Evolutionary conservation across 225 moss, liverwort and hornwort genomes (phyloP).

Genomic region (Sphagnum contortum): DNA sequence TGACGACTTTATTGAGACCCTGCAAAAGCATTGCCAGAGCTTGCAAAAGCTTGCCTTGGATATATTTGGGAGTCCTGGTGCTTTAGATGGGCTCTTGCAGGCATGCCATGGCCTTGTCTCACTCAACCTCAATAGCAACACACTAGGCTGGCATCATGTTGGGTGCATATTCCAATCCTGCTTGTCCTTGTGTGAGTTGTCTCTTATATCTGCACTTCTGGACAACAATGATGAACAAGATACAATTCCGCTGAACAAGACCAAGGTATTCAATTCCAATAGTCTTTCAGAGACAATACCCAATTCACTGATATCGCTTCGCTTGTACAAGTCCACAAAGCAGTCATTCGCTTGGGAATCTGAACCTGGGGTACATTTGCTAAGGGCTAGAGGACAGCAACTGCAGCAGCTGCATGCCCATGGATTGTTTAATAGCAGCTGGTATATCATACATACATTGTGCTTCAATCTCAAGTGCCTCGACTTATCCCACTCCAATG

Average conservation of each 20-base stretch:
- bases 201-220: constrained; percentile 50
- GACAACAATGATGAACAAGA: constrained; percentile 25
- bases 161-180: constrained; percentile 48
- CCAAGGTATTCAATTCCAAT: constrained; percentile 25
- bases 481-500: constrained; percentile 61
- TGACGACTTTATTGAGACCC: constrained; percentile 35
- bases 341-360: constrained; percentile 41
- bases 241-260: constrained; percentile 29
- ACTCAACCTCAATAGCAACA: constrained; percentile 55
- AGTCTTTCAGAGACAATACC: constrained; percentile 49
- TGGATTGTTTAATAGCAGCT: constrained; percentile 55
- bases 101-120: constrained; percentile 62
- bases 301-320: constrained; percentile 51
- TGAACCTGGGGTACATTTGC: constrained; percentile 43
- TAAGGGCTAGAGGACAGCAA: constrained; percentile 63
- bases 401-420: constrained; percentile 75
- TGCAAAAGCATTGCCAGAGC: constrained; percentile 44
- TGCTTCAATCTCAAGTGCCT: constrained; percentile 64
- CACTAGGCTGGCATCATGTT: constrained; percentile 70
- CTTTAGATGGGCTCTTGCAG: constrained; percentile 40
- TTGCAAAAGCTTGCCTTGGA: constrained; percentile 54
- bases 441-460: constrained; percentile 62
- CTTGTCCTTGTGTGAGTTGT: constrained; percentile 58
- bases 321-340: constrained; percentile 46
- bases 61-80: constrained; percentile 26